These are phyloP conservation scores for Domatiomyces catenatus DNA, from an alignment of 2,329 filamentous ascomycete genomes.

Conservation along the genomic window DNA sequence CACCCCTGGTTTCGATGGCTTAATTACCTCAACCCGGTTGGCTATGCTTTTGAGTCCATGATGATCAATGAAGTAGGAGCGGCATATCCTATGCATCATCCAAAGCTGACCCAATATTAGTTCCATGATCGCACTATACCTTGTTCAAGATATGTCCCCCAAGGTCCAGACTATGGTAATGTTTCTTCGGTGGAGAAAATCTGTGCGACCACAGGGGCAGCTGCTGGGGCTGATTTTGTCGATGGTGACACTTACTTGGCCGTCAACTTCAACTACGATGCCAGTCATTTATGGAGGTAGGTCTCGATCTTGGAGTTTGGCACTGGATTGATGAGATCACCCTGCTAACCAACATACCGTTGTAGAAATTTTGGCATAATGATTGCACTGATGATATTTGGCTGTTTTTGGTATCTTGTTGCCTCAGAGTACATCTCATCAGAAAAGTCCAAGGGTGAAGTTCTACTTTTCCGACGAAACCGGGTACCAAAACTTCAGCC, in stretches of 20 bases:
- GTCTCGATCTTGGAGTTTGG: too few species aligned
- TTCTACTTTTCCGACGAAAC: conserved; percentile 59
- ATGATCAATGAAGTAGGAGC: conserved; percentile 27
- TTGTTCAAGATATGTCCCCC: conserved; percentile 36
- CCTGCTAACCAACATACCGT: too few species aligned
- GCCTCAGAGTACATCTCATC: conserved; percentile 47
- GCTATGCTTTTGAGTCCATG: conserved; percentile 50
- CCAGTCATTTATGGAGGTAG: conserved; percentile 45
- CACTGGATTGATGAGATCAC: too few species aligned
- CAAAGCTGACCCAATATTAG: conserved; percentile 15
- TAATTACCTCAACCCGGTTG: conserved; percentile 48
- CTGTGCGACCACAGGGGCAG: conserved; percentile 44
- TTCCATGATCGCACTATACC: conserved; percentile 43
- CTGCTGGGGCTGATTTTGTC: conserved; percentile 37
- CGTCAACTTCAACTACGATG: conserved; percentile 41
- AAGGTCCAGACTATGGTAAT: conserved; percentile 39
- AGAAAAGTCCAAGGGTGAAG: conserved; percentile 61
- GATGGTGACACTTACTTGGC: conserved; percentile 44
- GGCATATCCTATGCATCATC: too few species aligned
- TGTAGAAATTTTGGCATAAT: conserved; percentile 50
- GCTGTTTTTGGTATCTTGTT: conserved; percentile 47
- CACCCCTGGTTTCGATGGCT: conserved; percentile 53
- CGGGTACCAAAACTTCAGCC: conserved; percentile 35
- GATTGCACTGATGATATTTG: conserved; percentile 47
- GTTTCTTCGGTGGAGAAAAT: conserved; percentile 50